These are phyloP conservation scores for Acer campestre DNA, from an alignment of 345 rosid species.

Conservation along the genomic window DNA sequence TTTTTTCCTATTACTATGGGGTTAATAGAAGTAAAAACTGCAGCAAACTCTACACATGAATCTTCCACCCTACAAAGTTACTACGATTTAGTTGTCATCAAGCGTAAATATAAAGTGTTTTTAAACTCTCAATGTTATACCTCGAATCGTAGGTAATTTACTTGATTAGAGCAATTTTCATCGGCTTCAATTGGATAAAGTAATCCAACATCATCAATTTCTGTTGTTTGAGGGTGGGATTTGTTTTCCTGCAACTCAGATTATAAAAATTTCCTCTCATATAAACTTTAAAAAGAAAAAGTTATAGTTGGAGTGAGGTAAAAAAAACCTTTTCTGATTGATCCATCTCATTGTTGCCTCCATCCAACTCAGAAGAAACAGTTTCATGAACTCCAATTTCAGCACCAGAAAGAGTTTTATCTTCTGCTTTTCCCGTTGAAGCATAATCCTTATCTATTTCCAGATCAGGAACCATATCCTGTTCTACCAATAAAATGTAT, in stretches of 20 bases:
- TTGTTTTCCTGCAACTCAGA: conserved; percentile 42
- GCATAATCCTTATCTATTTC: conserved; percentile 26
- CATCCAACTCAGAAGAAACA: conserved; percentile 29
- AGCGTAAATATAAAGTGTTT: background rate
- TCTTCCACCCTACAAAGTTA: background rate
- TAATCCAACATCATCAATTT: conserved; percentile 26
- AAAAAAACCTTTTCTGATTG: conserved; percentile 40
- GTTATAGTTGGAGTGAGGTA: background rate
- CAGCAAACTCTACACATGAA: background rate
- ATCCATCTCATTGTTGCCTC: conserved; percentile 29
- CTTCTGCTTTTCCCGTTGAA: conserved; percentile 27
- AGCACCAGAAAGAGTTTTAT: conserved; percentile 18
- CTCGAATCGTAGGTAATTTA: conserved; percentile 74
- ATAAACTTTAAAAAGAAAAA: background rate
- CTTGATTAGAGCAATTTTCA: conserved; percentile 33
- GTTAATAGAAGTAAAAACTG: background rate
- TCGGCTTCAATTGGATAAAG: conserved; percentile 39
- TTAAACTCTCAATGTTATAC: conserved; percentile 34
- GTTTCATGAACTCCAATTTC: conserved; percentile 25
- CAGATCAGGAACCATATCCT: conserved; percentile 36
- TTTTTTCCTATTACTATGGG: background rate
- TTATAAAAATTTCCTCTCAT: background rate
- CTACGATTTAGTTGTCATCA: background rate
- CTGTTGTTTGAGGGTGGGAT: conserved; percentile 16
- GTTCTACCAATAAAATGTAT: conserved; percentile 29